Percentiles rank a stretch among this genome's conserved stretches.
Evolutionary conservation across 208 protist genomes (phyloP).

Genomic region (Tritrichomonas musculus): DNA sequence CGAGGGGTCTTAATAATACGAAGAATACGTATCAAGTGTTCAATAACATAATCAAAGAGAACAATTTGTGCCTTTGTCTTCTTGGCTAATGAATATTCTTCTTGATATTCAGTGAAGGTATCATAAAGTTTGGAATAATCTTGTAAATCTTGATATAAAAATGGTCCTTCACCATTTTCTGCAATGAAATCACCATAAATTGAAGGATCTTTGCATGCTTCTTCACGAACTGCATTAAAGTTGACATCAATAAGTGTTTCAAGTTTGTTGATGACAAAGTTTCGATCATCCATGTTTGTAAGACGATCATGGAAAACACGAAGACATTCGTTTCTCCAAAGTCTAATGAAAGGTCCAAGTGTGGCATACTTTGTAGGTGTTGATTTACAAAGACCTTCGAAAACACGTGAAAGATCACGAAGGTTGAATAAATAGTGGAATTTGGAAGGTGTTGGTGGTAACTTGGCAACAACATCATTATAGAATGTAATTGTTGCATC

Average conservation of each 20-base stretch:
- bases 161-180: slow-evolving; percentile 39
- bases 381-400: slow-evolving; percentile 85
- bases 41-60: slow-evolving; percentile 94
- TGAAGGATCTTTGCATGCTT: slow-evolving; percentile 69
- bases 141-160: slow-evolving; percentile 42
- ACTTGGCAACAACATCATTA: slow-evolving; percentile 64
- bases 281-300: slow-evolving; percentile 75
- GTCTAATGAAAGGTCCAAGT: slow-evolving; percentile 63
- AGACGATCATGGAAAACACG: slow-evolving; percentile 93
- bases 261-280: slow-evolving; percentile 67
- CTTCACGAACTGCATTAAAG: slow-evolving; percentile 55
- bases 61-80: slow-evolving; percentile 85
- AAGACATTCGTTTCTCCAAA: slow-evolving; percentile 93
- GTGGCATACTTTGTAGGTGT: slow-evolving; percentile 75
- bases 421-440: slow-evolving; percentile 99
- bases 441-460: slow-evolving; percentile 90
- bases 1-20: slow-evolving; percentile 83
- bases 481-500: slow-evolving; percentile 82
- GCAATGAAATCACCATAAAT: slow-evolving; percentile 91
- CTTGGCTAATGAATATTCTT: slow-evolving; percentile 78
- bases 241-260: slow-evolving; percentile 61
- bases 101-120: slow-evolving; percentile 73
- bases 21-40: slow-evolving; percentile 85
- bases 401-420: slow-evolving; percentile 88
- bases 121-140: slow-evolving; percentile 64